phyloP scores from a whole-genome alignment of 2,329 filamentous ascomycete genomes.

The Trichoderma afroharzianum region DNA sequence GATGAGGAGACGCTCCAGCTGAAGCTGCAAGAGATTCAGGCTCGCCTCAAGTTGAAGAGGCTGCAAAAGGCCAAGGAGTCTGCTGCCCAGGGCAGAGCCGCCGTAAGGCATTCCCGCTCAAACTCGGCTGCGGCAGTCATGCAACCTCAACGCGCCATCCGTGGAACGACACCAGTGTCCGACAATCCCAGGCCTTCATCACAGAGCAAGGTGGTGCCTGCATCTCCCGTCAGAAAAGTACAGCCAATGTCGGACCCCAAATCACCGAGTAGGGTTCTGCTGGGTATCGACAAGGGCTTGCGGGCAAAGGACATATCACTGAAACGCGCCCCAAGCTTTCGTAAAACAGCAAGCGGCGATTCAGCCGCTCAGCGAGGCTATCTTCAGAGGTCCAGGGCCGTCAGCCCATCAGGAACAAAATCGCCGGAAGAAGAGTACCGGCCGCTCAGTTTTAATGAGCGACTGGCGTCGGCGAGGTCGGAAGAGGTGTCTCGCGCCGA shows the following conservation, averaged over 20 bases:
- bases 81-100: slow-evolving; percentile 21
- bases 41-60: slow-evolving; percentile 81
- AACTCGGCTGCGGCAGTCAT: slow-evolving; percentile 25
- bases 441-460: slow-evolving; percentile 72
- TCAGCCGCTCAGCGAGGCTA: slow-evolving; percentile 32
- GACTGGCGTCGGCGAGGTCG: slow-evolving; percentile 67
- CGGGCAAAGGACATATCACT: slow-evolving; percentile 79
- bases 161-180: slow-evolving; percentile 29
- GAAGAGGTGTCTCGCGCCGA: slow-evolving; percentile 52
- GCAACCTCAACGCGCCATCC: slow-evolving; percentile 21
- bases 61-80: slow-evolving; percentile 57
- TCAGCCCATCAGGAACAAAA: slow-evolving; percentile 26
- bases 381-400: slow-evolving; percentile 43
- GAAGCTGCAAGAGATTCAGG: slow-evolving; percentile 83
- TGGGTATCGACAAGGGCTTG: slow-evolving; percentile 88
- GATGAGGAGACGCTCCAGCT: slow-evolving; percentile 88
- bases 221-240: slow-evolving; percentile 63
- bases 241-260: slow-evolving; percentile 51
- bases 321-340: slow-evolving; percentile 61
- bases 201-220: slow-evolving; percentile 60
- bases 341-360: slow-evolving; percentile 23
- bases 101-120: slow-evolving; percentile 22
- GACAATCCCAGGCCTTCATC: slow-evolving; percentile 20
- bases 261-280: slow-evolving; percentile 73
- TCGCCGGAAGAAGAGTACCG: slow-evolving; percentile 34